phyloP scores from a whole-genome alignment of 768 basidiomycete genomes.

The Jaapia argillacea region DNA sequence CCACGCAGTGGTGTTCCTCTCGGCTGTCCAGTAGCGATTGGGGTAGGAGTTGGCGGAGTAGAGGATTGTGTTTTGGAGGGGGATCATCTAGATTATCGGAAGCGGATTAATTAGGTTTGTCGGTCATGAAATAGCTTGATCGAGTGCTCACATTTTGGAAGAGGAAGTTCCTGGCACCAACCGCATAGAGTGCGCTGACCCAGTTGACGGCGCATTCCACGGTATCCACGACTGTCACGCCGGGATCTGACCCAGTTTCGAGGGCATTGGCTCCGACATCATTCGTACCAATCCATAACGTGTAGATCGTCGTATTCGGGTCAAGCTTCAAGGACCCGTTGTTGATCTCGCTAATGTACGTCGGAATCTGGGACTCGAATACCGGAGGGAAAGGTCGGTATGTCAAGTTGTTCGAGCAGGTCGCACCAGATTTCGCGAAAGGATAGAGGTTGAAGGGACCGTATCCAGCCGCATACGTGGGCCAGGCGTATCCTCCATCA shows the following conservation, averaged over 20 bases:
- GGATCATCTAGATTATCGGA: slow-evolving; percentile 14
- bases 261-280: slow-evolving; percentile 49
- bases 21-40: slow-evolving; percentile 9
- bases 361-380: slow-evolving; percentile 47
- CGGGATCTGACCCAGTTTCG: slow-evolving; percentile 34
- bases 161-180: slow-evolving; percentile 56
- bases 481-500: slow-evolving; percentile 35
- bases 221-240: slow-evolving; percentile 49
- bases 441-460: slow-evolving; percentile 42
- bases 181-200: slow-evolving; percentile 43
- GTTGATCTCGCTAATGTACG: slow-evolving; percentile 32
- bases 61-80: slow-evolving; percentile 9
- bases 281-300: slow-evolving; percentile 52
- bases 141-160: slow-evolving; percentile 48
- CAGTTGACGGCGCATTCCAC: slow-evolving; percentile 52
- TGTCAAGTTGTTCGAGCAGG: slow-evolving; percentile 56
- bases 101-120: too few species aligned
- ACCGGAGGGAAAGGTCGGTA: slow-evolving; percentile 47
- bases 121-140: not conserved
- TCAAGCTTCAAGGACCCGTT: slow-evolving; percentile 31
- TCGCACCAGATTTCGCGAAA: slow-evolving; percentile 53
- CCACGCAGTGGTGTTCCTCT: slow-evolving; percentile 10
- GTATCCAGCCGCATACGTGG: slow-evolving; percentile 47
- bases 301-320: slow-evolving; percentile 44
- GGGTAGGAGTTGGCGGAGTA: slow-evolving; percentile 10